Evolutionary conservation across 257 asterid species (phyloP).

Genomic region (Nicotiana obtusifolia): DNA sequence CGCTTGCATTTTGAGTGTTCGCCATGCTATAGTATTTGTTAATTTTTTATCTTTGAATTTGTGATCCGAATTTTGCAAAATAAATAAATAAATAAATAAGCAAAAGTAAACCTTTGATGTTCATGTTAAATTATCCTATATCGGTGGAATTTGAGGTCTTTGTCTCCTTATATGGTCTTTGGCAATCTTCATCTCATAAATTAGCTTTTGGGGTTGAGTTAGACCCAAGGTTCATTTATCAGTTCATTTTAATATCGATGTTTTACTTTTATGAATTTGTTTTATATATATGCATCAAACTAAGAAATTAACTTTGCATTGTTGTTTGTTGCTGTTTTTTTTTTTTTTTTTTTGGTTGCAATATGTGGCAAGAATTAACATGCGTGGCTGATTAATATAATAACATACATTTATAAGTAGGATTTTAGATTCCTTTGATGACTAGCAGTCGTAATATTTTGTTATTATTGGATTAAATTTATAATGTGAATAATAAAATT

Average conservation of each 20-base stretch:
- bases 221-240: too few species aligned
- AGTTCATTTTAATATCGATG: neutral
- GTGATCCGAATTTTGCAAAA: neutral
- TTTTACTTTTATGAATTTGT: neutral
- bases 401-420: neutral
- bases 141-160: too few species aligned
- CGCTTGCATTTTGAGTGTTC: neutral
- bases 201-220: too few species aligned
- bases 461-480: neutral
- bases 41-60: neutral
- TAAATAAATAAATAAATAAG: neutral
- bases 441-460: neutral
- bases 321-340: neutral
- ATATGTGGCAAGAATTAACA: neutral
- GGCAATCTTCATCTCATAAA: too few species aligned
- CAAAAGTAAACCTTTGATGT: neutral
- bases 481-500: neutral
- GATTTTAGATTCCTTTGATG: neutral
- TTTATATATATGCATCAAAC: neutral
- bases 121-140: too few species aligned
- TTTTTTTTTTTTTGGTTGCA: too few species aligned
- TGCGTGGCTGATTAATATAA: neutral
- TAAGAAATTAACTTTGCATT: neutral
- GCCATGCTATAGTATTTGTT: neutral
- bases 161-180: too few species aligned